Percentiles rank a stretch among this genome's conserved stretches.
phyloP scores from a whole-genome alignment of 495 filamentous ascomycete genomes.

The Xylaria nigripes region DNA sequence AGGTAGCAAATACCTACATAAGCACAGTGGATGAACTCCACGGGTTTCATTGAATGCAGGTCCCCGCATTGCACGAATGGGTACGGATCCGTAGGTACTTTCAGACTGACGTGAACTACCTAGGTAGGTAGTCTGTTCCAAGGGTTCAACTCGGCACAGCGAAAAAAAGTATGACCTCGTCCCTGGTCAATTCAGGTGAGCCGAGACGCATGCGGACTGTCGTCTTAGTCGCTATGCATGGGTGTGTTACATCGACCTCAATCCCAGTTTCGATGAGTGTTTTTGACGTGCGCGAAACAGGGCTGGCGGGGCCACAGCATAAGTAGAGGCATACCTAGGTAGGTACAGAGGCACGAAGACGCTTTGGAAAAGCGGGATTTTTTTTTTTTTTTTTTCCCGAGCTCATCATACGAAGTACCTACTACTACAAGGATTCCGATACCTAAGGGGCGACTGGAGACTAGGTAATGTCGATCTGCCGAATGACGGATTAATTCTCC shows the following conservation, averaged over 20 bases:
- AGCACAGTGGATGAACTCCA: neutral
- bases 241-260: conserved; percentile 9
- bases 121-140: conserved; percentile 7
- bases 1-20: neutral
- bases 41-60: conserved; percentile 12
- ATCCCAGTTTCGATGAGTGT: conserved; percentile 7
- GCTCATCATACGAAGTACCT: neutral
- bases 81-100: too few relatives aligned
- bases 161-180: conserved; percentile 2
- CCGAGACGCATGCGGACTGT: conserved; percentile 11
- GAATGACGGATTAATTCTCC: conserved; percentile 6
- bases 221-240: conserved; percentile 3
- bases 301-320: conserved; percentile 4
- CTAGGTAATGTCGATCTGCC: conserved; percentile 10
- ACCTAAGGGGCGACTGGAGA: conserved; percentile 7
- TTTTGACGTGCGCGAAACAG: conserved; percentile 7
- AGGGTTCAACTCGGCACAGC: neutral
- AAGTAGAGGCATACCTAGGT: too few relatives aligned
- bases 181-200: conserved; percentile 14
- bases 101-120: conserved; percentile 14
- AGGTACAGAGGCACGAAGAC: neutral
- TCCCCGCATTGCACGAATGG: conserved; percentile 14
- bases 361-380: neutral
- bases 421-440: neutral
- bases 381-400: neutral